These are phyloP conservation scores for Jamesozyma gamospora DNA, from an alignment of 805 yeast genomes.

Conservation along the genomic window DNA sequence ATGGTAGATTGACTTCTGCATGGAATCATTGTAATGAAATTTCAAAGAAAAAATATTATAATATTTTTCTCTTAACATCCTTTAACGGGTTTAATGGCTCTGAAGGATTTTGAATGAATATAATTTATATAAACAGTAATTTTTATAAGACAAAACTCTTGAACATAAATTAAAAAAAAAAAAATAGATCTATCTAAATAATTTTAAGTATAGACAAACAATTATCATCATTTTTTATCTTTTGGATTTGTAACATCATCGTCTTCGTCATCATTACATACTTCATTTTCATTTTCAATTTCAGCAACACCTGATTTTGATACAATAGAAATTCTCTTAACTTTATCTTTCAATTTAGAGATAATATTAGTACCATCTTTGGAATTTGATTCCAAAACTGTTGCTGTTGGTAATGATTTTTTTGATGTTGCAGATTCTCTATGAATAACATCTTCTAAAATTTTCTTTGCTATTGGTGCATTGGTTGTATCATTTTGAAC, in stretches of 20 bases:
- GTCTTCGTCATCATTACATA: neutral
- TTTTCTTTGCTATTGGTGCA: neutral
- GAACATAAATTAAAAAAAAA: too few relatives aligned
- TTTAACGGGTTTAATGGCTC: constrained; percentile 68
- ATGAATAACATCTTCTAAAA: neutral
- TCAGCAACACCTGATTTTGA: neutral
- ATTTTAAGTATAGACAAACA: too few relatives aligned
- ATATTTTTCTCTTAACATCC: constrained; percentile 53
- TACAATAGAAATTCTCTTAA: constrained; percentile 6
- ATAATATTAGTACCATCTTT: constrained; percentile 7
- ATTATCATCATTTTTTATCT: too few relatives aligned
- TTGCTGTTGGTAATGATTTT: neutral
- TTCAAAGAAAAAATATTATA: constrained; percentile 53
- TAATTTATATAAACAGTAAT: too few relatives aligned
- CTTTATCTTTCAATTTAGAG: constrained; percentile 12
- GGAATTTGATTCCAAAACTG: neutral
- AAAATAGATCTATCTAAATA: too few relatives aligned
- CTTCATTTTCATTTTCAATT: neutral
- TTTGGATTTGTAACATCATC: neutral
- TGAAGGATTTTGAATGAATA: constrained; percentile 41
- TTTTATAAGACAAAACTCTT: too few relatives aligned
- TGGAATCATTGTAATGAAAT: constrained; percentile 77
- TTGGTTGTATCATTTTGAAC: neutral
- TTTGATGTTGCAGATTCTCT: neutral
- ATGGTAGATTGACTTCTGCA: constrained; percentile 70